Evolutionary conservation across 345 rosid genomes (phyloP).

Genomic region (Erucastrum elatum): DNA sequence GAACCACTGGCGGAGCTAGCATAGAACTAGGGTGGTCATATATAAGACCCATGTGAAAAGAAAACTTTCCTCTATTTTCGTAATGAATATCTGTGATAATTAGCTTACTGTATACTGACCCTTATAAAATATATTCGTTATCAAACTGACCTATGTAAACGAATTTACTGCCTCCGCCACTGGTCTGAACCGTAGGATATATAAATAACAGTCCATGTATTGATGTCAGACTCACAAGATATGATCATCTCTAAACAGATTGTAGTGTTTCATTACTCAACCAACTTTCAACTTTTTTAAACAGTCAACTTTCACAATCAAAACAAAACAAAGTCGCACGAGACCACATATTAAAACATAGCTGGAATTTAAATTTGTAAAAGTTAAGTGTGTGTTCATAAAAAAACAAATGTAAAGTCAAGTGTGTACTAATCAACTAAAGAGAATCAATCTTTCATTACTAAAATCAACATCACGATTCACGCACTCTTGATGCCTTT

Average conservation of each 20-base stretch:
- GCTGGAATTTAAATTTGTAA: background rate
- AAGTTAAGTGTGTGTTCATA: background rate
- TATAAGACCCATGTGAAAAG: too few relatives aligned
- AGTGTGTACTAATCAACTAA: background rate
- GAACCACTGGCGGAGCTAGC: too few relatives aligned
- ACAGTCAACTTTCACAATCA: slow-evolving; percentile 15
- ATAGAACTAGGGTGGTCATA: too few relatives aligned
- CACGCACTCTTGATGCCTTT: background rate
- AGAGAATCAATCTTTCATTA: slow-evolving; percentile 16
- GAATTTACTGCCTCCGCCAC: too few relatives aligned
- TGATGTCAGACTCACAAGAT: slow-evolving; percentile 2
- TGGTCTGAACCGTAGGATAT: background rate
- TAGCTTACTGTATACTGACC: too few relatives aligned
- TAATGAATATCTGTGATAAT: too few relatives aligned
- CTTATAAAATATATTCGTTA: too few relatives aligned
- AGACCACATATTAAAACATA: slow-evolving; percentile 11
- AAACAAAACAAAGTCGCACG: slow-evolving; percentile 30
- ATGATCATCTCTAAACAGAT: background rate
- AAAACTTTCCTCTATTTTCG: too few relatives aligned
- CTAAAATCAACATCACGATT: background rate
- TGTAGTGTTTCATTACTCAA: background rate
- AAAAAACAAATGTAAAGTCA: slow-evolving; percentile 7
- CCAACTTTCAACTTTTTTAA: background rate
- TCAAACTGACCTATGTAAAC: too few relatives aligned
- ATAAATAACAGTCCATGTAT: slow-evolving; percentile 1